Base-by-base conservation (phyloP, 371 early-diverging fungal species). In the Mucor circinelloides region DNA sequence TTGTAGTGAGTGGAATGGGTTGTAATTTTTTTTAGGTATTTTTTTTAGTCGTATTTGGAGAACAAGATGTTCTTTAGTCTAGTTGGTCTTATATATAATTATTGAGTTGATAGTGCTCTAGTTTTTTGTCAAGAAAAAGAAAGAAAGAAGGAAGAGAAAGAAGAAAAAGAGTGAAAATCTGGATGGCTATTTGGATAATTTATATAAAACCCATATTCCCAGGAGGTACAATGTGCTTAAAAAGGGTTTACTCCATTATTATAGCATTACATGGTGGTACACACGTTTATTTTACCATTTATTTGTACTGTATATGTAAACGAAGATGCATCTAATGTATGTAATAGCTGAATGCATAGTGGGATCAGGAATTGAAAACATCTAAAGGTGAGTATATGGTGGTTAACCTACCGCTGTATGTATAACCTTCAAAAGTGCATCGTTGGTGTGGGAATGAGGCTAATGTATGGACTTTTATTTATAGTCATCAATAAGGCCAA, bases 1-100 rank as follows among this genome's bases (percentile, higher is more conserved):
- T 60, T 36, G 23, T 40, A 70, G 70, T 64, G 70, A 70, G 42
- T 69, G 69, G 69, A 69, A 69, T 64, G 69, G 69, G 69, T 61
- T 60, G 42, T 27, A 30, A 28, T 60, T 54, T 54, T 60, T 61
- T 67, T 67, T 56, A 32, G 27, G 28, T n/a, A 15, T 38, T 23
- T 59, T 23, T 59, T 54, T 38, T 36, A n/a, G 27, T 52, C 13
- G 31, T 31, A 34, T 25, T 36, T 58, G 38, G 36, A 32, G 36
- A 58, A 58, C 36, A 17, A 23, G 36, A 32, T 56, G 54, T 54
- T 54, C 54, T 54, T 54, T 28, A 44, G 17, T 36, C 13, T 58
- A 31, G 19, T 30, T 12, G 15, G 25, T 38, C 28, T 57, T 44
- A 44, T 44, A 44, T 21, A 21, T 44, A 44, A n/a, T 15, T 44